Conservation (phyloP, 495 filamentous ascomycete genomes). For the Talaromyces nanjingensis region DNA sequence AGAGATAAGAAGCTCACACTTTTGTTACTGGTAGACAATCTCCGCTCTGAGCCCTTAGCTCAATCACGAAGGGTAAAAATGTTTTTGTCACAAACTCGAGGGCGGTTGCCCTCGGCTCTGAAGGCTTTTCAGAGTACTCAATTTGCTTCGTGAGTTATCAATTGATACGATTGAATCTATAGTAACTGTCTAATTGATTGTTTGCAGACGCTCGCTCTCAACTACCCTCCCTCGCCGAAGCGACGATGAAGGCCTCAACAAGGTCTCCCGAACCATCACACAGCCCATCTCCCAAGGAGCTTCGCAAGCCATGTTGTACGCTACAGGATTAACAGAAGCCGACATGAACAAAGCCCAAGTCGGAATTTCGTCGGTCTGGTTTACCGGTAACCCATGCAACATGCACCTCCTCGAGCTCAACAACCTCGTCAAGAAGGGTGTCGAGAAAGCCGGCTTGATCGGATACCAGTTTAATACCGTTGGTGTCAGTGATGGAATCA, state of each 20-base stretch:
- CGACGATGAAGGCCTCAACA: slow-evolving; percentile 55
- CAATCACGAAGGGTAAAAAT: slow-evolving; percentile 17
- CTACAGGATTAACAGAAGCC: slow-evolving; percentile 71
- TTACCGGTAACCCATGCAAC: slow-evolving; percentile 95
- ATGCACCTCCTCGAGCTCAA: slow-evolving; percentile 95
- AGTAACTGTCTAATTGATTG: not conserved
- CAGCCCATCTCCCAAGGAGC: slow-evolving; percentile 97
- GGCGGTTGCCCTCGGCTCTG: slow-evolving; percentile 36
- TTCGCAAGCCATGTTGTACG: slow-evolving; percentile 98
- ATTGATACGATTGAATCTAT: not conserved
- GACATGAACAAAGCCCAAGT: slow-evolving; percentile 95
- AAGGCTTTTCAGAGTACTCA: slow-evolving; percentile 16
- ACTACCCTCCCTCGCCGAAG: slow-evolving; percentile 40
- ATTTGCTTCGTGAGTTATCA: slow-evolving; percentile 3
- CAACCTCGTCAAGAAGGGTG: slow-evolving; percentile 73
- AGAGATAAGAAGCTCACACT: not conserved
- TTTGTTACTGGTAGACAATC: not conserved
- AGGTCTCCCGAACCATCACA: slow-evolving; percentile 74
- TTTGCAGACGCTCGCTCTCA: slow-evolving; percentile 38
- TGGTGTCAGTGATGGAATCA: slow-evolving; percentile 69
- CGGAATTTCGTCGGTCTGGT: slow-evolving; percentile 87
- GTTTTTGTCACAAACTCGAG: slow-evolving; percentile 35
- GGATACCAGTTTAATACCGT: slow-evolving; percentile 97
- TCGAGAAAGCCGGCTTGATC: slow-evolving; percentile 70
- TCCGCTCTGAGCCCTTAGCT: slow-evolving; percentile 1